Evolutionary conservation across 2,329 filamentous ascomycete genomes (phyloP), one percentile per base, ranked within the genome.

Genomic region (Diplodia mutila): DNA sequence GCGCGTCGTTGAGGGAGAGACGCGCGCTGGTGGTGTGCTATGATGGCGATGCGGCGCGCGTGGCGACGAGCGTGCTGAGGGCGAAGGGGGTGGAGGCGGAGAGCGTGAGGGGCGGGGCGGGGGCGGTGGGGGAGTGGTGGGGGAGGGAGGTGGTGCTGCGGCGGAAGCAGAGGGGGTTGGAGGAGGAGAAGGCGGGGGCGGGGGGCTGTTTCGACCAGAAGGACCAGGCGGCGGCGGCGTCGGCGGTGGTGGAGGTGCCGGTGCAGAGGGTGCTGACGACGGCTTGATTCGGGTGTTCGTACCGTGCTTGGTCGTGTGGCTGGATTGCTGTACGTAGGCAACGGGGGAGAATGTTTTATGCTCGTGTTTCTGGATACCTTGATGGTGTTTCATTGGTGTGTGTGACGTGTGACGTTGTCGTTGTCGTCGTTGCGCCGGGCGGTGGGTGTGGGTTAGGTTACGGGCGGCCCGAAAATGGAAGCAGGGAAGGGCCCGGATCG

Each of bases 1-100:
- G 16, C 2, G 8, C 6, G 39, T 2, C 2, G 42, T 9, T 0
- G n/a, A 21, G 6, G 42, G 8, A 46, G 3, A 4, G 37, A 2
- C 78, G 78, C 6, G 72, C 85, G 14, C 71, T 87, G 12, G 71
- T 86, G 11, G 72, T 85, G 11, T 87, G 85, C 72, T 86, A 87
- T 63, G 78, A 85, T 55, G 86, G 86, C 2, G 84, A 88, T 67
- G 84, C 81, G 34, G 80, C 85, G 4, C 79, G 86, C 0, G 80
- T 87, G 5, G 85, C 85, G 2, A 83, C 83, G 2, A 86, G 84
- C 65, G 80, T 87, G 2, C 72, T 87, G 57, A 78, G 85, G 5
- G 84, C 83, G 0, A 85, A 83, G 69, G 84, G 82, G 0, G 48
- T 69, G 23, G 51, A 53, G 57, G 64, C 68, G 14, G 48, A 67